Percentiles rank a stretch among this genome's conserved stretches.
Conservation (phyloP, 345 rosid genomes). For the Ceriops tagal region DNA sequence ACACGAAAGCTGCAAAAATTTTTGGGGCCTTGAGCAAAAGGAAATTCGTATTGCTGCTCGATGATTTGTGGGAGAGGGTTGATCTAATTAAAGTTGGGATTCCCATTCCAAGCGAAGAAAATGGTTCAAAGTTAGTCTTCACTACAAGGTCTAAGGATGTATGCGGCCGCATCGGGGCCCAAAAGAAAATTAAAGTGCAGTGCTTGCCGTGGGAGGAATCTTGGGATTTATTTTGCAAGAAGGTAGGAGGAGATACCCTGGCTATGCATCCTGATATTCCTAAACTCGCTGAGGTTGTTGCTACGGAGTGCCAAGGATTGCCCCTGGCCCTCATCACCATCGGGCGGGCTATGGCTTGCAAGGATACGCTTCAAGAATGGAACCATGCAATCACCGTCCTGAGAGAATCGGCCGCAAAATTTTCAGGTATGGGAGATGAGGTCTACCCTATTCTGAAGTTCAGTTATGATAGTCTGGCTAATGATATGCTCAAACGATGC, state of each 20-base stretch:
- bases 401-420: not conserved
- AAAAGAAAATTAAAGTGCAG: slow-evolving; percentile 29
- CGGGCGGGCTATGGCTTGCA: slow-evolving; percentile 35
- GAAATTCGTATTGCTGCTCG: too few species aligned
- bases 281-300: slow-evolving; percentile 29
- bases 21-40: too few species aligned
- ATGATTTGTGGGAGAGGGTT: too few species aligned
- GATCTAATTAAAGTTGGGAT: too few species aligned
- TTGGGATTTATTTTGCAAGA: slow-evolving; percentile 36
- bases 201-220: slow-evolving; percentile 28
- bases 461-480: not conserved
- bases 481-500: too few species aligned
- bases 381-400: slow-evolving; percentile 18
- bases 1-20: too few species aligned
- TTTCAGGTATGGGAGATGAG: too few species aligned
- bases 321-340: slow-evolving; percentile 37
- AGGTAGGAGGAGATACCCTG: slow-evolving; percentile 26
- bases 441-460: not conserved
- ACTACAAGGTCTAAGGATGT: too few species aligned
- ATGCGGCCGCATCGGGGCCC: not conserved
- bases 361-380: slow-evolving; percentile 35
- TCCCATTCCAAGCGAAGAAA: too few species aligned
- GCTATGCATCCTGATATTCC: slow-evolving; percentile 31
- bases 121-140: too few species aligned
- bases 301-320: slow-evolving; percentile 28